A percentile compares a stretch with the other conserved stretches of the same genome.
These are phyloP conservation scores for Physcia stellaris DNA, from an alignment of 495 filamentous ascomycete species.

Conservation along the genomic window DNA sequence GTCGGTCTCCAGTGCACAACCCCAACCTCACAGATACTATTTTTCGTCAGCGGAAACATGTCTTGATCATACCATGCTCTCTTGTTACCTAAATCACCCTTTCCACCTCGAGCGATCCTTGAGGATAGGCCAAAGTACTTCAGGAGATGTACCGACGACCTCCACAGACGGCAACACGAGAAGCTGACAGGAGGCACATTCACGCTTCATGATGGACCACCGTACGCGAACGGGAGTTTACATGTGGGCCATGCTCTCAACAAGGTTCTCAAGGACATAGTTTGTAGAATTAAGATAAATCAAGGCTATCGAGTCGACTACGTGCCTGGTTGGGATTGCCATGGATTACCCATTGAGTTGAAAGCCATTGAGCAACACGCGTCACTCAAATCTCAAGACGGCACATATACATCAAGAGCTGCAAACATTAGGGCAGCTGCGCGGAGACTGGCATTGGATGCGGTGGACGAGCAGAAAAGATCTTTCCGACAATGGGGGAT, in stretches of 20 bases:
- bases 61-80: too few species aligned
- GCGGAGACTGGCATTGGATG: constrained; percentile 54
- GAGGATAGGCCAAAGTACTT: constrained; percentile 50
- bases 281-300: constrained; percentile 65
- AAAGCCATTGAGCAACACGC: constrained; percentile 64
- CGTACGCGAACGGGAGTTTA: constrained; percentile 89
- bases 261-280: constrained; percentile 92
- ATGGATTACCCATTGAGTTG: constrained; percentile 93
- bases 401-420: constrained; percentile 19
- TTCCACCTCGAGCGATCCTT: constrained; percentile 37
- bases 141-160: constrained; percentile 65
- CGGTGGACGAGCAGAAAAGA: constrained; percentile 68
- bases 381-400: constrained; percentile 9
- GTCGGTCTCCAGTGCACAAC: background rate
- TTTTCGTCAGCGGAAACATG: background rate
- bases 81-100: constrained; percentile 44
- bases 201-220: constrained; percentile 87
- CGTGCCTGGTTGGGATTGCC: constrained; percentile 95
- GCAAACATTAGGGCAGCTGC: constrained; percentile 55
- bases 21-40: background rate
- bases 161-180: constrained; percentile 74
- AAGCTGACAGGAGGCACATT: constrained; percentile 50
- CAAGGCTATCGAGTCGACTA: constrained; percentile 70
- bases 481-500: constrained; percentile 73
- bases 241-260: constrained; percentile 97